phyloP scores from a whole-genome alignment of 768 basidiomycete species.

The Amanita rimosa region DNA sequence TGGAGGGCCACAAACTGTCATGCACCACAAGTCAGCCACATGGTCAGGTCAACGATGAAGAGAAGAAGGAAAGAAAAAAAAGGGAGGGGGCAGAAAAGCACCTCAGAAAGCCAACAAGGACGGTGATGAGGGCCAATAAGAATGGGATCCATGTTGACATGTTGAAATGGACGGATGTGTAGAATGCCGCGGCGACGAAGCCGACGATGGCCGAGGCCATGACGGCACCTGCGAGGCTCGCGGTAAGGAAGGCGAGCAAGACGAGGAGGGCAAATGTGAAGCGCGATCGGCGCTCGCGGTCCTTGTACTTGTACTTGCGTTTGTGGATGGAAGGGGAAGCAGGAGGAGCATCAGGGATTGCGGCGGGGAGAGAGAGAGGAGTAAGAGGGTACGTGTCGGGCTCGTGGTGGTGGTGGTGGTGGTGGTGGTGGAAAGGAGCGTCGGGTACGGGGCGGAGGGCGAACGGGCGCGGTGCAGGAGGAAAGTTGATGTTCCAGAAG shows the following conservation, averaged over 20 bases:
- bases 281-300: conserved; percentile 31
- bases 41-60: background rate
- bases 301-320: background rate
- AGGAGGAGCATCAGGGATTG: background rate
- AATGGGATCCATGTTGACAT: conserved; percentile 48
- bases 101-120: conserved; percentile 31
- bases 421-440: background rate
- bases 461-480: conserved; percentile 18
- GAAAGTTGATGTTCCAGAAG: conserved; percentile 40
- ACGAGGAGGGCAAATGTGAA: conserved; percentile 36
- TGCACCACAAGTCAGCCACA: background rate
- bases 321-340: background rate
- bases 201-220: conserved; percentile 35
- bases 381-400: conserved; percentile 3
- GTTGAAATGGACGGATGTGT: conserved; percentile 30
- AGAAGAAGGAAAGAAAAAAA: too few species aligned
- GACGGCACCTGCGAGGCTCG: conserved; percentile 34
- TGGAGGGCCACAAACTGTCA: conserved; percentile 30
- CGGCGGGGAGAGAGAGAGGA: background rate
- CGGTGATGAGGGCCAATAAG: conserved; percentile 30
- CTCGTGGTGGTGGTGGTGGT: background rate
- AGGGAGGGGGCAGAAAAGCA: conserved; percentile 4
- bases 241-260: conserved; percentile 26
- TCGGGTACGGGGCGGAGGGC: background rate
- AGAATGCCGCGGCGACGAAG: conserved; percentile 33